Percentiles rank a stretch among this genome's conserved stretches.
phyloP scores from a whole-genome alignment of 345 rosid genomes.

The Euphorbia lathyris region DNA sequence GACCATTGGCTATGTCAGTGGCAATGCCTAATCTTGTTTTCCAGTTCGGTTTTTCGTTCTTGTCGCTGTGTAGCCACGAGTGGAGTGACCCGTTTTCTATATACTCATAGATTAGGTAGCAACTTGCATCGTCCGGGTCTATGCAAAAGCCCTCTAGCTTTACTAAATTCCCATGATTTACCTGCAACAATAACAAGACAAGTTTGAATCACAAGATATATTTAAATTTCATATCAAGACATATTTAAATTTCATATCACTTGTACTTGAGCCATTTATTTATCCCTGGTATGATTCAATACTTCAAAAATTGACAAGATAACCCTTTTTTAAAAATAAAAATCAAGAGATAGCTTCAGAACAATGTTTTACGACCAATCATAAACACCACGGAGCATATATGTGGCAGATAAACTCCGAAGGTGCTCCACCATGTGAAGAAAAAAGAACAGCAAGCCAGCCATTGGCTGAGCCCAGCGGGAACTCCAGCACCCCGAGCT shows the following conservation, averaged over 20 bases:
- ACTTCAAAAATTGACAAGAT: background rate
- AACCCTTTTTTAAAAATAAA: too few species aligned
- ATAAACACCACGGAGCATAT: background rate
- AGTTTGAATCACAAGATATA: too few species aligned
- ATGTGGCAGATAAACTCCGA: too few species aligned
- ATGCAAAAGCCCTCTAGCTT: slow-evolving; percentile 70
- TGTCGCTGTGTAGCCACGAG: slow-evolving; percentile 47
- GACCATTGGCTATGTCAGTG: slow-evolving; percentile 61
- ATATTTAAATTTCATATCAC: too few species aligned
- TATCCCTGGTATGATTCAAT: background rate
- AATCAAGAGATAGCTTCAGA: background rate
- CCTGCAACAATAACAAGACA: slow-evolving; percentile 31
- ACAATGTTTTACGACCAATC: background rate
- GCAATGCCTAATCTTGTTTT: slow-evolving; percentile 51
- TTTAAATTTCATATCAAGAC: too few species aligned
- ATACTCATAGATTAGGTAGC: slow-evolving; percentile 62
- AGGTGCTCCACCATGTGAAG: too few species aligned
- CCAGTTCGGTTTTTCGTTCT: slow-evolving; percentile 39
- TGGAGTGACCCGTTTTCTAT: slow-evolving; percentile 54
- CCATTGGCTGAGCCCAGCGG: too few species aligned
- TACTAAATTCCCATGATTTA: slow-evolving; percentile 72
- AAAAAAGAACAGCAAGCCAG: background rate
- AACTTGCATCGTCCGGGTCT: slow-evolving; percentile 48
- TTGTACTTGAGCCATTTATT: background rate
- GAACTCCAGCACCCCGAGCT: too few species aligned